Conservation (phyloP, 345 rosid genomes). For the Syzygium aromaticum region DNA sequence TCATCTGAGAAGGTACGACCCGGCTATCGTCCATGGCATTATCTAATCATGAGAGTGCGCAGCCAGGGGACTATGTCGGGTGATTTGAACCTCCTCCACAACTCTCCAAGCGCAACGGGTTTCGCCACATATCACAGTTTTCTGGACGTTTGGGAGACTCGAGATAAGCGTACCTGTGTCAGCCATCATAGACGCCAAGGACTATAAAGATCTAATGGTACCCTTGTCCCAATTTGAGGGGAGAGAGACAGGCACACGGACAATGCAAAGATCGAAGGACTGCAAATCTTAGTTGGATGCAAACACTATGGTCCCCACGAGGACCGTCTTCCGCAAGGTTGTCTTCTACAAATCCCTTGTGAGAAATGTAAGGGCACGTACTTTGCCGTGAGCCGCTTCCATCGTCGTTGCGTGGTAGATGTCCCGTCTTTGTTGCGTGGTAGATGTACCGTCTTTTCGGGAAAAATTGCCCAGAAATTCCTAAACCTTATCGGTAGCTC, state of each 20-base stretch:
- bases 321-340: background rate
- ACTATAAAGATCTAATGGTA: background rate
- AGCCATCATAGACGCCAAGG: background rate
- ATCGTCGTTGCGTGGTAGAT: background rate
- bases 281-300: background rate
- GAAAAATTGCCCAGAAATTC: too few species aligned
- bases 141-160: background rate
- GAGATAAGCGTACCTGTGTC: background rate
- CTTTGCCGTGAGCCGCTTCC: background rate
- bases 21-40: rapidly evolving
- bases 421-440: too few species aligned
- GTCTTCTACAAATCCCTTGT: background rate
- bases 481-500: too few species aligned
- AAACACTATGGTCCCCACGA: background rate
- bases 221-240: background rate
- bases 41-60: background rate
- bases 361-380: background rate
- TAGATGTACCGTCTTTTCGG: too few species aligned
- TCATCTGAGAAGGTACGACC: background rate
- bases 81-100: background rate
- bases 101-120: background rate
- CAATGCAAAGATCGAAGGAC: background rate
- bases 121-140: background rate
- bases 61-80: background rate
- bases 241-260: background rate